Evolutionary conservation across 75 land plant species (phyloP).

Genomic region (Pinus taeda): DNA sequence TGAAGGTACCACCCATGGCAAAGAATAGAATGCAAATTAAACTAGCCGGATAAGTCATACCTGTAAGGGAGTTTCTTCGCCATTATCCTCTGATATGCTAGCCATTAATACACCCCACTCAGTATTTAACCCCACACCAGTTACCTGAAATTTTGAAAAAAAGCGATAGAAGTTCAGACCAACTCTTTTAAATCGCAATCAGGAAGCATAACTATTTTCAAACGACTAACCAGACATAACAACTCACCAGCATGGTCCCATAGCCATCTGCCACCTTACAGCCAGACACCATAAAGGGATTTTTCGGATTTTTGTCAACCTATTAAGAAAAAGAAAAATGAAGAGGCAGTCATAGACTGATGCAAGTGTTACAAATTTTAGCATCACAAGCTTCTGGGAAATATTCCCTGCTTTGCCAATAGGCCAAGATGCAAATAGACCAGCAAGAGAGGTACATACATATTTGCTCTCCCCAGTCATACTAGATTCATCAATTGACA

Average conservation of each 20-base stretch:
- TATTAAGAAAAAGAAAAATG: constrained; percentile 23
- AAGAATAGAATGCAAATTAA: neutral
- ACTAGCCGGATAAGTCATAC: constrained; percentile 18
- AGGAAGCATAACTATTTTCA: neutral
- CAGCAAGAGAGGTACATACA: constrained; percentile 28
- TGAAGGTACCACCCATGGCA: neutral
- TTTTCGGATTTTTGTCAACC: constrained; percentile 53
- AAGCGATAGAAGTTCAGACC: neutral
- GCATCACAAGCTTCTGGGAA: neutral
- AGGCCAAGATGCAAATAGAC: neutral
- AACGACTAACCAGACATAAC: neutral
- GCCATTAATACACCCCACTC: constrained; percentile 85
- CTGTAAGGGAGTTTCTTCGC: constrained; percentile 69
- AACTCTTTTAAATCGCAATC: neutral
- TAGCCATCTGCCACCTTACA: constrained; percentile 85
- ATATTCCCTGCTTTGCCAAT: neutral
- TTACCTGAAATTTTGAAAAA: constrained; percentile 39
- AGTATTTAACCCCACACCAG: constrained; percentile 78
- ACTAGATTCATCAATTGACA: constrained; percentile 78
- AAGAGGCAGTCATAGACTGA: neutral
- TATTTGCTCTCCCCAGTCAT: constrained; percentile 83
- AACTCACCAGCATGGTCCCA: constrained; percentile 77
- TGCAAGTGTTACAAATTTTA: neutral
- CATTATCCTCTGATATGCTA: constrained; percentile 51
- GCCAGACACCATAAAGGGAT: constrained; percentile 79